phyloP scores from a whole-genome alignment of 208 protist genomes.

The Histomonas meleagridis region DNA sequence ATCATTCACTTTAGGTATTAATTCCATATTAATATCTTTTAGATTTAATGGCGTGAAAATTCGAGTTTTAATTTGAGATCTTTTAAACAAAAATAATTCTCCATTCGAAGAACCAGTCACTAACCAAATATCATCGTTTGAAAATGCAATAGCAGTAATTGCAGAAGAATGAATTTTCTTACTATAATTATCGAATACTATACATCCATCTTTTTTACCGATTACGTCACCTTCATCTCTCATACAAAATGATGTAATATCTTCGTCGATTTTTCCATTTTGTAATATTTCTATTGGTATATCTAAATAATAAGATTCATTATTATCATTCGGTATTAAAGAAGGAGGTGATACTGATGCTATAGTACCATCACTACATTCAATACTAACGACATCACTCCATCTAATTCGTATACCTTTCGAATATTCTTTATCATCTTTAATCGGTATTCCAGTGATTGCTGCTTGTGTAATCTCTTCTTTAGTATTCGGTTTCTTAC shows the following conservation, averaged over 20 bases:
- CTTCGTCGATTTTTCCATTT: not conserved
- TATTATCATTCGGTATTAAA: not conserved
- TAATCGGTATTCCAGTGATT: not conserved
- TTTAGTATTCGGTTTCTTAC: slow-evolving; percentile 40
- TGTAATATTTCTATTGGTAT: not conserved
- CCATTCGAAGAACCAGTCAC: slow-evolving; percentile 9
- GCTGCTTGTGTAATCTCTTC: slow-evolving; percentile 30
- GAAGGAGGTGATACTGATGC: not conserved
- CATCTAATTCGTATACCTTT: not conserved
- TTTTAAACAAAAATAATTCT: slow-evolving; percentile 24
- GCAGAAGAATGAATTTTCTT: not conserved
- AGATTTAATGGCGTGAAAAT: not conserved
- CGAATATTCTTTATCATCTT: slow-evolving; percentile 2
- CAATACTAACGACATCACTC: not conserved
- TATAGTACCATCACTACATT: not conserved
- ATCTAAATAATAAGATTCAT: slow-evolving; percentile 6
- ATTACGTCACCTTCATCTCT: not conserved
- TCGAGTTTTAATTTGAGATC: not conserved
- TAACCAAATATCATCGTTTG: not conserved
- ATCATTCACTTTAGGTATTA: slow-evolving; percentile 32
- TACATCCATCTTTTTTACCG: not conserved
- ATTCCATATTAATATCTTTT: not conserved
- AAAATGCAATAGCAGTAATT: not conserved
- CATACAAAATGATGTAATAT: not conserved
- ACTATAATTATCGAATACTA: not conserved